A percentile compares a stretch with the other conserved stretches of the same genome.
Conservation (phyloP, 108 stramenopile genomes). For the Heterococcus sp. region DNA sequence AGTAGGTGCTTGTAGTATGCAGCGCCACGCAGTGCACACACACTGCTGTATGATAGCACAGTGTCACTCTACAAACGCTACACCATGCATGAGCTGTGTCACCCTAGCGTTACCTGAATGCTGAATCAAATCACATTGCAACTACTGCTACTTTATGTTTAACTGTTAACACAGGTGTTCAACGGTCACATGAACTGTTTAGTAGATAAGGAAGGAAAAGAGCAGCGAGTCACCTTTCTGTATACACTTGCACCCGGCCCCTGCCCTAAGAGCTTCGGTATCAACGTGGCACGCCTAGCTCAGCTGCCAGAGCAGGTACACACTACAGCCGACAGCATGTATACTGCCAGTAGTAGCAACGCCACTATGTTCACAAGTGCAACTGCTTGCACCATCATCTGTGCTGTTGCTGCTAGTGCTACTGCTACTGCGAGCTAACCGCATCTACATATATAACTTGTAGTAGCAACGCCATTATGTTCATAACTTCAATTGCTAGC, state of each 20-base stretch:
- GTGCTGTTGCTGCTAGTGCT: neutral
- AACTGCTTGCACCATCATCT: neutral
- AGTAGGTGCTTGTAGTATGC: too few species aligned
- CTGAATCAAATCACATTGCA: neutral
- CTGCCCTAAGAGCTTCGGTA: conserved; percentile 94
- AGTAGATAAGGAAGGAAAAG: conserved; percentile 64
- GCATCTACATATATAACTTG: neutral
- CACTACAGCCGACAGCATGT: neutral
- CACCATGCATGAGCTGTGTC: neutral
- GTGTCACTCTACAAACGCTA: neutral
- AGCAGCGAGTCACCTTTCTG: conserved; percentile 85
- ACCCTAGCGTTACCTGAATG: neutral
- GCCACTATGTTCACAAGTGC: neutral
- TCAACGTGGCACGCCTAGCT: conserved; percentile 96
- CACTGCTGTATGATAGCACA: neutral
- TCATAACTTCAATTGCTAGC: neutral
- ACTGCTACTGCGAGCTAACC: neutral
- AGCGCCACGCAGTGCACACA: too few species aligned
- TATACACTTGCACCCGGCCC: conserved; percentile 90
- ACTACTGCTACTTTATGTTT: neutral
- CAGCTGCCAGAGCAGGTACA: conserved; percentile 86
- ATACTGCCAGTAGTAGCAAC: neutral
- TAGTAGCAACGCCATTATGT: neutral
- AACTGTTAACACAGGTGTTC: conserved; percentile 58
- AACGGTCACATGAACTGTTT: conserved; percentile 98